Conservation (phyloP, 441 rosid genomes). For the Biscutella laevigata region DNA sequence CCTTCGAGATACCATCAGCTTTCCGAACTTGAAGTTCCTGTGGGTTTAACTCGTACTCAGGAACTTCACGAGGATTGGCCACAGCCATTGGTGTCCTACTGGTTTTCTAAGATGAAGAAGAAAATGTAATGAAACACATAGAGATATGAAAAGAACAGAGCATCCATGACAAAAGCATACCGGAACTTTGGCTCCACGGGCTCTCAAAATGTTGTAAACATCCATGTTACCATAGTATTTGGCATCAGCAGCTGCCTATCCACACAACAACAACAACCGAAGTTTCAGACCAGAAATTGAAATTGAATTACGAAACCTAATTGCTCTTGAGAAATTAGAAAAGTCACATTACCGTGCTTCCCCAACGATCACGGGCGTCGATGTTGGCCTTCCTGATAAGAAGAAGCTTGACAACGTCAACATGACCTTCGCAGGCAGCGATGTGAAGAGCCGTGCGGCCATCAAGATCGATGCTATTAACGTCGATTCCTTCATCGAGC, state of each 20-base stretch:
- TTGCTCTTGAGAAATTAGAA: neutral
- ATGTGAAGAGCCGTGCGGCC: constrained; percentile 91
- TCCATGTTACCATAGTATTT: constrained; percentile 84
- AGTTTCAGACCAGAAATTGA: constrained; percentile 4
- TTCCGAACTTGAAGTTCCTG: constrained; percentile 83
- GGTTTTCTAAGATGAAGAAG: constrained; percentile 46
- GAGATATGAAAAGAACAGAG: constrained; percentile 7
- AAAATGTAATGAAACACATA: neutral
- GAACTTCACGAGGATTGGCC: constrained; percentile 80
- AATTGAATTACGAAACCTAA: neutral
- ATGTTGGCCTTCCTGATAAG: constrained; percentile 62
- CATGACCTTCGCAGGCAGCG: constrained; percentile 92
- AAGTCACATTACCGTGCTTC: constrained; percentile 65
- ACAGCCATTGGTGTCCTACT: constrained; percentile 85
- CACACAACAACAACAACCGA: constrained; percentile 12
- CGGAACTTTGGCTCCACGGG: constrained; percentile 85
- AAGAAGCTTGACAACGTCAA: constrained; percentile 64
- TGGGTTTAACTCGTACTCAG: constrained; percentile 93
- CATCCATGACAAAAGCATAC: constrained; percentile 28
- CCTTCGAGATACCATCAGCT: constrained; percentile 82
- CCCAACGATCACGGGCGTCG: constrained; percentile 98
- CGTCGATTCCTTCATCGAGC: constrained; percentile 68
- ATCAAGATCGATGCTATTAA: constrained; percentile 83
- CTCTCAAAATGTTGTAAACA: constrained; percentile 64
- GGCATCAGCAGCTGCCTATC: constrained; percentile 94